phyloP scores from a whole-genome alignment of 2,329 filamentous ascomycete genomes.

The Fonsecaea monophora region DNA sequence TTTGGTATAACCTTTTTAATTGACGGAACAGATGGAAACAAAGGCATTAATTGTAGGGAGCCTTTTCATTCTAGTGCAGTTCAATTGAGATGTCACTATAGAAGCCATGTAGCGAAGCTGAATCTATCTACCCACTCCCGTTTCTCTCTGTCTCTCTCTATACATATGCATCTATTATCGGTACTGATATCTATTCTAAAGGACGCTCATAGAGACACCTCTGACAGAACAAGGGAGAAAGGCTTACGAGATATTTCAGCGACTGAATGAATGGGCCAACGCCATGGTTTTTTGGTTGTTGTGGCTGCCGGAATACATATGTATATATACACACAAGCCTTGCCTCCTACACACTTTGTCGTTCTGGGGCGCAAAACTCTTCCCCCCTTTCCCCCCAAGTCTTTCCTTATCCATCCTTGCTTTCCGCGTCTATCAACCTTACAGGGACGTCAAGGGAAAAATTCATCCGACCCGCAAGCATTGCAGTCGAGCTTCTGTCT shows the following conservation, averaged over 20 bases:
- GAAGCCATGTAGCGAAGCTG: not conserved
- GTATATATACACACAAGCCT: not conserved
- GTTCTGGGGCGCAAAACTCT: not conserved
- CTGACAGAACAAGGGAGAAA: too few relatives aligned
- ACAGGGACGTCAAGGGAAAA: not conserved
- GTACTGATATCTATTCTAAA: not conserved
- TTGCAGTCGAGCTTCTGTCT: constrained; percentile 86
- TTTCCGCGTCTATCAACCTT: constrained; percentile 12
- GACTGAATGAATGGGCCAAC: too few relatives aligned
- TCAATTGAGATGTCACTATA: not conserved
- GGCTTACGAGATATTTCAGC: too few relatives aligned
- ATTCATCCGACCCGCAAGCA: constrained; percentile 78
- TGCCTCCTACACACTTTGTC: not conserved
- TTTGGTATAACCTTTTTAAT: constrained; percentile 11
- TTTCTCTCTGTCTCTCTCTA: too few relatives aligned
- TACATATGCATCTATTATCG: too few relatives aligned
- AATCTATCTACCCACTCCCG: too few relatives aligned
- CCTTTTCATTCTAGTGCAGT: not conserved
- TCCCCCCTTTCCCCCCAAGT: not conserved
- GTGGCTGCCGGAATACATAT: constrained; percentile 6
- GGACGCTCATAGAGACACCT: not conserved
- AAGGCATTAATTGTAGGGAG: not conserved
- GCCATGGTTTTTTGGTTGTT: not conserved
- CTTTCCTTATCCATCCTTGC: not conserved
- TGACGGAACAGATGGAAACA: not conserved